phyloP scores from a whole-genome alignment of 306 rosid species.

The Alnus rubra region DNA sequence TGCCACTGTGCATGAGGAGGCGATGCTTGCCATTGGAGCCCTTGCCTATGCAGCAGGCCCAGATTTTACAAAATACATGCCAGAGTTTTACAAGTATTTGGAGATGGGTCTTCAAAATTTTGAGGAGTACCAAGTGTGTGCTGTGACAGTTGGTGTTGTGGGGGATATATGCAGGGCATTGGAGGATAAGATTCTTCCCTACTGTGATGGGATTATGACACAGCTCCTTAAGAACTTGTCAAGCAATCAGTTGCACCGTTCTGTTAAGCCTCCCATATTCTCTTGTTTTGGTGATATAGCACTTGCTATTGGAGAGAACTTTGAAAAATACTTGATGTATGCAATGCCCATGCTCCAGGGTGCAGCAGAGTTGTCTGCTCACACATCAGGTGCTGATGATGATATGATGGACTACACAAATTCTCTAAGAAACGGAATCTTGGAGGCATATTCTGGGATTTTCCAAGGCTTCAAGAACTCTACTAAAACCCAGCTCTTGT shows the following conservation, averaged over 20 bases:
- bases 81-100: slow-evolving; percentile 73
- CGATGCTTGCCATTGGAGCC: slow-evolving; percentile 96
- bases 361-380: slow-evolving; percentile 82
- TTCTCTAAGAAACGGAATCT: slow-evolving; percentile 86
- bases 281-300: slow-evolving; percentile 94
- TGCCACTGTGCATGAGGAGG: slow-evolving; percentile 95
- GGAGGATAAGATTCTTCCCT: slow-evolving; percentile 85
- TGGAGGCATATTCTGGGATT: slow-evolving; percentile 94
- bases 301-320: slow-evolving; percentile 84
- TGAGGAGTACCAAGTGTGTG: slow-evolving; percentile 92
- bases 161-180: slow-evolving; percentile 90
- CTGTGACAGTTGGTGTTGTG: slow-evolving; percentile 93
- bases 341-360: slow-evolving; percentile 91
- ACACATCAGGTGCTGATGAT: slow-evolving; percentile 67
- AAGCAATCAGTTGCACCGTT: slow-evolving; percentile 83
- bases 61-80: slow-evolving; percentile 79
- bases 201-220: slow-evolving; percentile 91
- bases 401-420: slow-evolving; percentile 81
- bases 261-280: slow-evolving; percentile 86
- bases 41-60: slow-evolving; percentile 79
- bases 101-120: slow-evolving; percentile 90
- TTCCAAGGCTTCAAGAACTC: slow-evolving; percentile 91
- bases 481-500: slow-evolving; percentile 75
- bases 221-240: slow-evolving; percentile 85
- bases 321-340: slow-evolving; percentile 78